Evolutionary conservation across 768 basidiomycete genomes (phyloP).

Genomic region (Lactarius akahatsu): DNA sequence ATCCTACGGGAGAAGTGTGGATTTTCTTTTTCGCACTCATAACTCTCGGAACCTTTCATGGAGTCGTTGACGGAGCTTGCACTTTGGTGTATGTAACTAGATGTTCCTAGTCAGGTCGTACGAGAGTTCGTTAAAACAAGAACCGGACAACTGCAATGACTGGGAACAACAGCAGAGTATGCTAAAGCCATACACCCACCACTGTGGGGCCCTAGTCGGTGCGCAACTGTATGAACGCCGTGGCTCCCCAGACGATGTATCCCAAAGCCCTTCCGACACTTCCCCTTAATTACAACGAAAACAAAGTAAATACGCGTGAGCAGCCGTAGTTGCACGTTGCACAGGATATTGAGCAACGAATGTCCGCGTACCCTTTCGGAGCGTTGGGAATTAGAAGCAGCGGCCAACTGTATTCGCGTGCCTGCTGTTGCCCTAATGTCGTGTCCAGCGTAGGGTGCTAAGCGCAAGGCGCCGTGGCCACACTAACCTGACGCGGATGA

Average conservation of each 20-base stretch:
- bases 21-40: neutral
- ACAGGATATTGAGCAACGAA: constrained; percentile 7
- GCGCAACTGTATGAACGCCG: too few species aligned
- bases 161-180: neutral
- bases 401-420: constrained; percentile 6
- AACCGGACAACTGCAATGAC: neutral
- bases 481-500: constrained; percentile 18
- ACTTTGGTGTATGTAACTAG: neutral
- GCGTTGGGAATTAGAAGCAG: neutral
- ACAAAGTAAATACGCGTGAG: neutral
- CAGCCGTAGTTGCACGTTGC: constrained; percentile 1
- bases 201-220: too few species aligned
- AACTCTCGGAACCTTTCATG: neutral
- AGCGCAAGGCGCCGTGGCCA: neutral
- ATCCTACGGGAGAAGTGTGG: too few species aligned
- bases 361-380: neutral
- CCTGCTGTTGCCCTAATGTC: constrained; percentile 14
- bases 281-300: too few species aligned
- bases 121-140: neutral
- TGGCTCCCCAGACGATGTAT: too few species aligned
- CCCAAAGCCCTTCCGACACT: too few species aligned
- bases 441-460: constrained; percentile 10
- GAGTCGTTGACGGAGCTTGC: too few species aligned
- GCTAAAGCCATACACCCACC: too few species aligned
- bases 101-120: neutral